Evolutionary conservation across 768 basidiomycete genomes (phyloP).

Genomic region (Naganishia antarctica): DNA sequence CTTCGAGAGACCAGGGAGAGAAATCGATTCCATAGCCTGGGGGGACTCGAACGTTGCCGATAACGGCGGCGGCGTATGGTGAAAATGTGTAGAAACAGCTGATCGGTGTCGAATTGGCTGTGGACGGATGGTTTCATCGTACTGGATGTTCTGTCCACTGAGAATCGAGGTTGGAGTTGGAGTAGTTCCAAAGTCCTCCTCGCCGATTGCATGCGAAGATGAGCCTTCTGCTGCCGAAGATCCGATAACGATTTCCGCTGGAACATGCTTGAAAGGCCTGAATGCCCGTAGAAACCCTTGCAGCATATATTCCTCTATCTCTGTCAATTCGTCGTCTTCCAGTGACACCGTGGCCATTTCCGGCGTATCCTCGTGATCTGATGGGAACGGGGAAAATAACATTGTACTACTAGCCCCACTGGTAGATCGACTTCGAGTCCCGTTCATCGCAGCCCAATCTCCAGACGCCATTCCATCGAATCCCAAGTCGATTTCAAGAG

Average conservation of each 20-base stretch:
- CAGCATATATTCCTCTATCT: constrained; percentile 15
- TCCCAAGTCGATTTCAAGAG: neutral
- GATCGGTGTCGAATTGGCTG: neutral
- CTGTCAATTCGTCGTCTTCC: constrained; percentile 10
- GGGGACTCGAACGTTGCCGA: neutral
- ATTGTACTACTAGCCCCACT: constrained; percentile 11
- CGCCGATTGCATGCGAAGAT: neutral
- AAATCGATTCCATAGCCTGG: neutral
- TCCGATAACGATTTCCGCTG: neutral
- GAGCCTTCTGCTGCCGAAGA: neutral
- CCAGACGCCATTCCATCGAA: neutral
- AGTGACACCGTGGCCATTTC: neutral
- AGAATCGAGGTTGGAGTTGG: neutral
- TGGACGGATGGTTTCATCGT: neutral
- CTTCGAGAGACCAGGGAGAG: neutral
- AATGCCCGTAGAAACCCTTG: constrained; percentile 9
- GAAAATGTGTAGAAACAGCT: neutral
- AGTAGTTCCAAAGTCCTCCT: neutral
- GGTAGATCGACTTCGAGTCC: neutral
- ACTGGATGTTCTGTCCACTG: neutral
- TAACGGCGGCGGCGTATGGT: neutral
- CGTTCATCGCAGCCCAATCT: neutral
- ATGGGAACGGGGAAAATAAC: constrained; percentile 10
- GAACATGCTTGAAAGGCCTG: neutral
- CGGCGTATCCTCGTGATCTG: neutral